Base-by-base conservation (phyloP, 768 basidiomycete genomes). In the Termitomyces heimii region DNA sequence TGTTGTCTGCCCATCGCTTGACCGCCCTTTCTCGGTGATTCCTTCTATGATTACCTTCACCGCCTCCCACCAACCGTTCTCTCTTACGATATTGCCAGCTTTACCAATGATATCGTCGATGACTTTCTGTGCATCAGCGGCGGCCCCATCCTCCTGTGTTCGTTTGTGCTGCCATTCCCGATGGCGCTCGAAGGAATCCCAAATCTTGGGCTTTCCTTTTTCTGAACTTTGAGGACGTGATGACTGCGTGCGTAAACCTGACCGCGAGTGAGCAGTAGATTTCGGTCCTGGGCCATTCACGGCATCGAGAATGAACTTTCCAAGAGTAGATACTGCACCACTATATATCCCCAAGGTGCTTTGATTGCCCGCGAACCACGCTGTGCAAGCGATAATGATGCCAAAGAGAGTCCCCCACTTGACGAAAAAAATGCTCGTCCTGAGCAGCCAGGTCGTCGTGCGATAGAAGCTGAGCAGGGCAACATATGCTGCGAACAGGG, bases 401-500 rank as follows among this genome's bases (percentile, higher is more conserved):
- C 75, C 79, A 9, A 89, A 58, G 47, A 93, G 71, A 12, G 75
- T 71, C 24, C 85, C 86, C 90, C 90, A 93, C 71, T 93, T 93
- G 64, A 88, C 67, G 64, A 89, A 79, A 77, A 81, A 90, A 61
- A 90, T 68, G 28, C 71, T 74, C 34, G 81, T 82, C 58, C 87
- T 80, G 60, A 92, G 71, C 63, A 88, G 76, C 85, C 87, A 92
- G 24, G 78, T 79, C 13, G 89, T 85, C 5, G 91, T 92, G 58
- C 88, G 86, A 71, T 91, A 91, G 53, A 91, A 70, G 67, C 84
- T 89, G 42, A 85, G 60, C n/a, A 93, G 75, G 4, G 88, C 88
- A 58, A 91, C 77, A 70, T 92, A 93, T 20, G 88, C 85, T 5
- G 80, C 77, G 52, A 92, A 69, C 31, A 92, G 69, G 58, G 82